These are phyloP conservation scores for Solioccasus polychromus DNA, from an alignment of 768 basidiomycete species.

Conservation along the genomic window DNA sequence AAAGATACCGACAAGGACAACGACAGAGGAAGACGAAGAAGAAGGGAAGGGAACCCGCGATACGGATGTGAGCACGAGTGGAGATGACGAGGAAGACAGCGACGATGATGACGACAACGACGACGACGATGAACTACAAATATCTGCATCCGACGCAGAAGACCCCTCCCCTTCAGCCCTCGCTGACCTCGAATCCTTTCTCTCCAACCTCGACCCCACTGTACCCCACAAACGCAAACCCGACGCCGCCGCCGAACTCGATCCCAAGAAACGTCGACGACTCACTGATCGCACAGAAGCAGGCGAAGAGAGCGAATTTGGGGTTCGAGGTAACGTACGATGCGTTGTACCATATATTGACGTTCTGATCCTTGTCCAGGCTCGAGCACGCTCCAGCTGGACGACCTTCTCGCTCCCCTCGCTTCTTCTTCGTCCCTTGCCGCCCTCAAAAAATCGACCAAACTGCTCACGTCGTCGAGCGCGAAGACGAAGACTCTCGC, in stretches of 20 bases:
- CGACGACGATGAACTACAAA: conserved; percentile 45
- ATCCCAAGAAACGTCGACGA: conserved; percentile 51
- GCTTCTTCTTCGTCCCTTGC: conserved; percentile 59
- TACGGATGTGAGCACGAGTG: conserved; percentile 30
- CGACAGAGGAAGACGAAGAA: conserved; percentile 42
- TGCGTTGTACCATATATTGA: background rate
- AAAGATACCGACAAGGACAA: conserved; percentile 49
- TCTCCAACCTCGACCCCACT: conserved; percentile 59
- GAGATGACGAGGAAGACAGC: conserved; percentile 15
- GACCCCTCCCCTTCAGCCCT: conserved; percentile 55
- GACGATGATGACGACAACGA: conserved; percentile 31
- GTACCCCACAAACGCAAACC: conserved; percentile 56
- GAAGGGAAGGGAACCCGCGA: conserved; percentile 23
- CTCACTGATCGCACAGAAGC: conserved; percentile 73
- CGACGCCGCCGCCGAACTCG: conserved; percentile 22
- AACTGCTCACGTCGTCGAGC: conserved; percentile 54
- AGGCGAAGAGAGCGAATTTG: conserved; percentile 81
- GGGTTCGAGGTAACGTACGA: conserved; percentile 46
- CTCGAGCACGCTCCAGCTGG: conserved; percentile 54
- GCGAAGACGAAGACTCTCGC: conserved; percentile 60
- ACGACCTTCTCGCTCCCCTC: conserved; percentile 76
- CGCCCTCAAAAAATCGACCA: conserved; percentile 68
- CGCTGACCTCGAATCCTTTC: conserved; percentile 67
- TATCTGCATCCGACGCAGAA: conserved; percentile 47
- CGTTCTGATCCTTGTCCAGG: conserved; percentile 14